A percentile compares a stretch with the other conserved stretches of the same genome.
Conservation (phyloP, 345 rosid genomes). For the Eucalyptus leucophloia region DNA sequence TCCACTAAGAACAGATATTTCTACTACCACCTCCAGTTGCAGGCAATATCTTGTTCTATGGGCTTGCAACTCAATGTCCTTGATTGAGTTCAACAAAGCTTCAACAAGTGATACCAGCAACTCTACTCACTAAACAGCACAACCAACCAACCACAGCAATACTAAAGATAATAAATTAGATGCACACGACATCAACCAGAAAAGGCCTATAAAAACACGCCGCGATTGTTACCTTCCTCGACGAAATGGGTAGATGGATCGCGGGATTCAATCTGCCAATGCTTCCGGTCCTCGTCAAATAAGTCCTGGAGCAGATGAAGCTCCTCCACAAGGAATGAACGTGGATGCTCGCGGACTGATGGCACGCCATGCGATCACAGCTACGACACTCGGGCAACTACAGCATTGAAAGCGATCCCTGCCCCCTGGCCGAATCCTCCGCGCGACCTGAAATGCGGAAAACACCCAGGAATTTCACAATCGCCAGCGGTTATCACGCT, state of each 20-base stretch:
- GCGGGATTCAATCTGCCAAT: not conserved
- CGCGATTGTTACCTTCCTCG: not conserved
- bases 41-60: not conserved
- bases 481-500: not conserved
- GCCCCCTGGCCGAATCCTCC: not conserved
- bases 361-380: not conserved
- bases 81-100: not conserved
- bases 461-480: not conserved
- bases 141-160: not conserved
- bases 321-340: constrained; percentile 1
- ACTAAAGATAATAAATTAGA: not conserved
- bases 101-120: not conserved
- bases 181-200: not conserved
- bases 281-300: not conserved
- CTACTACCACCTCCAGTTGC: not conserved
- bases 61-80: not conserved
- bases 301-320: not conserved
- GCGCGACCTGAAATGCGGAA: not conserved
- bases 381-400: not conserved
- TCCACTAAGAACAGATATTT: not conserved
- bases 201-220: not conserved
- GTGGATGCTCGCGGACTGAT: not conserved
- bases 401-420: not conserved
- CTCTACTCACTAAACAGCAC: not conserved
- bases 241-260: not conserved